Conservation (phyloP, 139 green algal species). For the Chlamydomonas incerta region DNA sequence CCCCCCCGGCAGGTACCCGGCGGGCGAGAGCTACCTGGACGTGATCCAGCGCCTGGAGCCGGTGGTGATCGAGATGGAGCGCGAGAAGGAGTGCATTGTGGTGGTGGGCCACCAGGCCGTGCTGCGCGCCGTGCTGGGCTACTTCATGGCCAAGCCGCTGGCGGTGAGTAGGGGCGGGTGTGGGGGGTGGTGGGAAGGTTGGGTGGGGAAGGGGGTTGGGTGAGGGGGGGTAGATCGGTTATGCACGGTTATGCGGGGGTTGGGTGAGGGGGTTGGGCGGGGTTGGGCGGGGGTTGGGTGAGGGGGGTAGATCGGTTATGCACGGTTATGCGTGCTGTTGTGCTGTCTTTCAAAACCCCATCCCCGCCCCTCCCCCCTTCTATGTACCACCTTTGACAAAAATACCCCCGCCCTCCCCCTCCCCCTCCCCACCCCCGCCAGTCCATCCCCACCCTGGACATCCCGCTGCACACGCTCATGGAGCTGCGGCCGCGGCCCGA, state of each 20-base stretch:
- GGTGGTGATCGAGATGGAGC: constrained; percentile 93
- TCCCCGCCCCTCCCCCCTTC: no score
- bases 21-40: constrained; percentile 92
- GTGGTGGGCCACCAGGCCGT: constrained; percentile 83
- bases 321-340: no score
- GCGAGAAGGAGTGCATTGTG: constrained; percentile 83
- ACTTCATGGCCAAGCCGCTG: constrained; percentile 81
- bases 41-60: constrained; percentile 92
- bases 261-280: background rate
- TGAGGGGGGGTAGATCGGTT: no score
- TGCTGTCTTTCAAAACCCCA: no score
- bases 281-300: background rate
- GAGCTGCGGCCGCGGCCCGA: constrained; percentile 84
- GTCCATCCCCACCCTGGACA: constrained; percentile 61
- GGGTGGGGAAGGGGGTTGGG: background rate
- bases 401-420: no score
- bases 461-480: constrained; percentile 91
- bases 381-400: no score
- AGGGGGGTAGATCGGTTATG: no score
- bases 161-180: constrained; percentile 25
- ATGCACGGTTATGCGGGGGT: no score
- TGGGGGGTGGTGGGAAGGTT: no score
- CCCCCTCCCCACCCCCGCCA: background rate
- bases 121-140: constrained; percentile 88
- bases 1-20: constrained; percentile 74